Conservation (phyloP, 352 stramenopile species). For the Globisporangium nodosum region DNA sequence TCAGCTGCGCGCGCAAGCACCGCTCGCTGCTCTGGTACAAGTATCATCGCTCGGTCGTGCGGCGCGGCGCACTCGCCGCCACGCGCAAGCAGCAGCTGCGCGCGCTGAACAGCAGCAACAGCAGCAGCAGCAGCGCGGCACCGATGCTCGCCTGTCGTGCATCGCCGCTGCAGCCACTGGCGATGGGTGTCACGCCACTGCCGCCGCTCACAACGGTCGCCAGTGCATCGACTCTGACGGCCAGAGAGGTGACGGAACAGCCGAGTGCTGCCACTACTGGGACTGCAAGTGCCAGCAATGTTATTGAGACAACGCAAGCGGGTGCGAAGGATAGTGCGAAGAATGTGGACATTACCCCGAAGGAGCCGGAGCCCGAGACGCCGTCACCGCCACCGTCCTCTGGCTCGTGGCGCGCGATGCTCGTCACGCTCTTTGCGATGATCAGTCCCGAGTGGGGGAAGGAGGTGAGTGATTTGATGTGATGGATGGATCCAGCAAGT, state of each 20-base stretch:
- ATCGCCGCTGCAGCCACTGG: not conserved
- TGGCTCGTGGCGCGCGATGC: constrained; percentile 42
- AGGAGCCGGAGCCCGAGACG: not conserved
- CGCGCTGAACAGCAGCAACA: constrained; percentile 3
- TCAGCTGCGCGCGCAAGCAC: constrained; percentile 45
- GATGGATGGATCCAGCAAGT: not conserved
- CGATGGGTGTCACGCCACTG: not conserved
- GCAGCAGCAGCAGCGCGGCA: constrained; percentile 5
- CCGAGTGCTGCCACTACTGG: not conserved
- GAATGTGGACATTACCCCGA: not conserved
- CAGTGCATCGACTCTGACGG: constrained; percentile 6
- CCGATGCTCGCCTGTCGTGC: not conserved
- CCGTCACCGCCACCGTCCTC: constrained; percentile 14
- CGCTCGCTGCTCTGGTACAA: constrained; percentile 44
- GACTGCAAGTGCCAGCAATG: not conserved
- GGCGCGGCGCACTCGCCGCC: constrained; percentile 22
- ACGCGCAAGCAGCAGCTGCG: constrained; percentile 9
- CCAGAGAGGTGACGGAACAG: not conserved
- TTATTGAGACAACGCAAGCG: not conserved
- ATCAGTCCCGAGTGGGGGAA: constrained; percentile 51
- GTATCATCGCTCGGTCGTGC: constrained; percentile 28
- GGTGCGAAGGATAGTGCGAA: not conserved
- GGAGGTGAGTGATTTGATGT: constrained; percentile 17
- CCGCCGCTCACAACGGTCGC: constrained; percentile 5
- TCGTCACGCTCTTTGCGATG: constrained; percentile 55